phyloP scores from a whole-genome alignment of 2,329 filamentous ascomycete genomes.

The Penicillium italicum region DNA sequence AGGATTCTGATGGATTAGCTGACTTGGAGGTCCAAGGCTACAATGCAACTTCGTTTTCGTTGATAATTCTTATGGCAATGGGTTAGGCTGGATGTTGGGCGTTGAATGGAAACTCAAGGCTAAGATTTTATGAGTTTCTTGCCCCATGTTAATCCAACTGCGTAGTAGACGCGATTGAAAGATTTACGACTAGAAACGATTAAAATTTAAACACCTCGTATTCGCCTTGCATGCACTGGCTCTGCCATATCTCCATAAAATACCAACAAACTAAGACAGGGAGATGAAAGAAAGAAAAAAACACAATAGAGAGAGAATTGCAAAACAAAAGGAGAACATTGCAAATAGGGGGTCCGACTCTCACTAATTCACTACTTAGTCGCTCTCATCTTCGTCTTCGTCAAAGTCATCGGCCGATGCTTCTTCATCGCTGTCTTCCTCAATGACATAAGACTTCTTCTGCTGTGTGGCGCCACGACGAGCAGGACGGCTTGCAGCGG shows the following conservation, averaged over 20 bases:
- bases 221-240: slow-evolving; percentile 12
- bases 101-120: not conserved
- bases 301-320: not conserved
- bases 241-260: slow-evolving; percentile 16
- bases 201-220: not conserved
- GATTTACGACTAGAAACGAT: not conserved
- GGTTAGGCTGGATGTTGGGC: not conserved
- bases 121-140: too few species aligned
- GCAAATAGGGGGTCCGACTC: not conserved
- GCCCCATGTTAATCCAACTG: too few species aligned
- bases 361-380: slow-evolving; percentile 17
- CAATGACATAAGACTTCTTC: slow-evolving; percentile 44
- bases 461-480: slow-evolving; percentile 42
- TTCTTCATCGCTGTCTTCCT: slow-evolving; percentile 39
- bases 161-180: not conserved
- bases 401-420: slow-evolving; percentile 41
- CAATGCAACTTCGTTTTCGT: not conserved
- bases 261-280: slow-evolving; percentile 8
- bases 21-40: not conserved
- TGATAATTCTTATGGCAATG: not conserved
- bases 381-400: slow-evolving; percentile 31
- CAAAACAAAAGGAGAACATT: not conserved
- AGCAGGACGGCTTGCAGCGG: slow-evolving; percentile 37
- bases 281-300: slow-evolving; percentile 5
- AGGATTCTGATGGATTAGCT: not conserved